These are phyloP conservation scores for Chaetomium strumarium DNA, from an alignment of 2,329 filamentous ascomycete genomes.

Conservation along the genomic window DNA sequence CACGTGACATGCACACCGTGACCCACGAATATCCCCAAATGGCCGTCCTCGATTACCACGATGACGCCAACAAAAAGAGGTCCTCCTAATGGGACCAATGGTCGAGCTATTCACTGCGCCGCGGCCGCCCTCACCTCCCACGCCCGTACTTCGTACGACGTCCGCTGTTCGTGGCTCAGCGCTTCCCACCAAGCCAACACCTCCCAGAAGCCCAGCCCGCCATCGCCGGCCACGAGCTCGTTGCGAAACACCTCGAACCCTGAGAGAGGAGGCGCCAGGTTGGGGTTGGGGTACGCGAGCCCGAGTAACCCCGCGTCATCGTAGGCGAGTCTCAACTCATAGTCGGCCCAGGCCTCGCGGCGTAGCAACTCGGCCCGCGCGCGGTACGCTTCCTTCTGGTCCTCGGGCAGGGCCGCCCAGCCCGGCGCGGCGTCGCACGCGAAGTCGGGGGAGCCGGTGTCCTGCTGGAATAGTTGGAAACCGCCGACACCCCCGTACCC, in stretches of 20 bases:
- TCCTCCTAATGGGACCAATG: too few relatives aligned
- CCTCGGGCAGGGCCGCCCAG: constrained; percentile 2
- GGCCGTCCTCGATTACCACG: too few relatives aligned
- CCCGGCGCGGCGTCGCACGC: neutral
- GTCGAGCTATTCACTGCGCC: too few relatives aligned
- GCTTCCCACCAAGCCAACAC: constrained; percentile 2
- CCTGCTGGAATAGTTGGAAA: neutral
- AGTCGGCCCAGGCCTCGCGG: constrained; percentile 4
- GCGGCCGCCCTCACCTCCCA: neutral
- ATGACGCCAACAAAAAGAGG: too few relatives aligned
- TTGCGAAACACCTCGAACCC: constrained; percentile 3
- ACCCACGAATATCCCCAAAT: too few relatives aligned
- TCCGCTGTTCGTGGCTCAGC: neutral
- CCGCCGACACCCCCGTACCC: neutral
- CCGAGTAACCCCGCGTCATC: neutral
- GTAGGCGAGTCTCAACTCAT: neutral
- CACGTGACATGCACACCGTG: too few relatives aligned
- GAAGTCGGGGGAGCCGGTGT: neutral
- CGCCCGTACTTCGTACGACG: neutral
- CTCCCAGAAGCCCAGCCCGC: neutral
- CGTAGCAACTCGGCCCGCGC: constrained; percentile 3
- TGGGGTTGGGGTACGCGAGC: neutral
- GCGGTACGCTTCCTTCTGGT: constrained; percentile 2
- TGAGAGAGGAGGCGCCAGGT: neutral
- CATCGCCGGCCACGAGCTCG: neutral